Base-by-base conservation (phyloP, 1,284 basidiomycete genomes). In the Rhodotorula sp. region DNA sequence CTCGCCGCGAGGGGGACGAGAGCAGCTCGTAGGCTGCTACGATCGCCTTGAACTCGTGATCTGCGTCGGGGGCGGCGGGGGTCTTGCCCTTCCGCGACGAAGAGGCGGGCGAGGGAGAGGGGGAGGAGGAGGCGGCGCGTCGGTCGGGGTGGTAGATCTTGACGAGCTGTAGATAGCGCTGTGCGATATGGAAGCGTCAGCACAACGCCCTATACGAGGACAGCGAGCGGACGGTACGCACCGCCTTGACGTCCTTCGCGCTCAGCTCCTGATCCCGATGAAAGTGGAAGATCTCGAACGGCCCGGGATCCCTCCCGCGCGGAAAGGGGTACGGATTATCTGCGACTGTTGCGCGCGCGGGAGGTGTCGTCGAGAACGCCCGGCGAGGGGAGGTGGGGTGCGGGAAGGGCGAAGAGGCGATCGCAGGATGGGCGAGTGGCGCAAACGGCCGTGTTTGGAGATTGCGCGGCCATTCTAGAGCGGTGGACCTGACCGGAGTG, bases 21-120 rank as follows among this genome's bases (percentile, higher is more conserved):
- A 78, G 70, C 21, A 78, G 59, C 50, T 77, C 78, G 64, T 78
- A 75, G n/a, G 78, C 78, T 1, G 71, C 66, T 13, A 73, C 69
- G 57, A 78, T 77, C 53, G 73, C 67, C 64, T 75, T 72, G 61
- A 72, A 73, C 53, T 71, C 61, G 55, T 56, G 25, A 8, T 61
- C 71, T 21, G 34, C 50, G 29, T 70, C 67, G 29, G 50, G 25
- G 19, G 19, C 48, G 2, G 62, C 48, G 27, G 61, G 58, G 17
- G 41, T 48, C 48, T 69, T 66, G 7, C 69, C 66, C 34, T 70
- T 67, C 2, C n/a, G 53, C 19, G 34, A 36, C 22, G 29, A n/a
- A n/a, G n/a, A n/a, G n/a, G n/a, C 7, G 9, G 53, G 4, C 27
- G 39, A 54, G 2, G 27, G 36, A 44, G 44, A 15, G 17, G n/a